Percentiles rank a stretch among this genome's conserved stretches.
phyloP scores from a whole-genome alignment of 2,329 filamentous ascomycete species.

The Chaetomium globosum region DNA sequence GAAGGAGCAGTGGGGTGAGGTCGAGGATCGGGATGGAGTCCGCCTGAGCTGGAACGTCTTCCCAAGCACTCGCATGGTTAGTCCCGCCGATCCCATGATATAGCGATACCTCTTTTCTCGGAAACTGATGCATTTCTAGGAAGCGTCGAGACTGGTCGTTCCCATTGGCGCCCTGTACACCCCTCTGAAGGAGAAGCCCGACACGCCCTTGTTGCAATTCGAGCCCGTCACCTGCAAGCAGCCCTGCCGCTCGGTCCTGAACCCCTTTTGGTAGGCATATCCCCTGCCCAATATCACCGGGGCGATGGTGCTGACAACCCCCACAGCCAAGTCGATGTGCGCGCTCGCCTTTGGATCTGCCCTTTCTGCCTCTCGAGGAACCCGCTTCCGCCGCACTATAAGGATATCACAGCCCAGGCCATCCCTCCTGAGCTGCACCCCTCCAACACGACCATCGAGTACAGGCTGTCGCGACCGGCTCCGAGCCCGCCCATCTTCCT shows the following conservation, averaged over 20 bases:
- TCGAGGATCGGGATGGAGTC: constrained; percentile 94
- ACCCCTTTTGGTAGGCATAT: constrained; percentile 82
- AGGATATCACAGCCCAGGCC: constrained; percentile 81
- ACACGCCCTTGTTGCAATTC: constrained; percentile 87
- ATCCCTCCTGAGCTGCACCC: constrained; percentile 83
- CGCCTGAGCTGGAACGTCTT: constrained; percentile 99
- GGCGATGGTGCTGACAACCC: constrained; percentile 23
- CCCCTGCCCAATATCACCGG: background rate
- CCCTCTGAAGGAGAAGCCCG: constrained; percentile 89
- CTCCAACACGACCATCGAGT: constrained; percentile 86
- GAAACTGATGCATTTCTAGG: constrained; percentile 55
- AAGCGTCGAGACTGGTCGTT: constrained; percentile 91
- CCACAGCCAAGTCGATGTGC: constrained; percentile 76
- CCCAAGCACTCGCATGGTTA: constrained; percentile 93
- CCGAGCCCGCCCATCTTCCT: constrained; percentile 84
- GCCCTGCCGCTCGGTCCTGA: constrained; percentile 92
- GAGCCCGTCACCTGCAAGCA: constrained; percentile 96
- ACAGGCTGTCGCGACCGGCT: constrained; percentile 77
- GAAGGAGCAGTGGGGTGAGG: constrained; percentile 95
- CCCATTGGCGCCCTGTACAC: constrained; percentile 96
- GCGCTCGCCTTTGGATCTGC: constrained; percentile 84
- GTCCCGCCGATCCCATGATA: constrained; percentile 38
- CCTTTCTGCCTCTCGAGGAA: constrained; percentile 86
- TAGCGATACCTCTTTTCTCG: constrained; percentile 13
- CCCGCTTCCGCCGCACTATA: constrained; percentile 81